Percentiles rank a stretch among this genome's conserved stretches.
phyloP scores from a whole-genome alignment of 225 moss, liverwort and hornwort species.

The Physcomitrellopsis africana region DNA sequence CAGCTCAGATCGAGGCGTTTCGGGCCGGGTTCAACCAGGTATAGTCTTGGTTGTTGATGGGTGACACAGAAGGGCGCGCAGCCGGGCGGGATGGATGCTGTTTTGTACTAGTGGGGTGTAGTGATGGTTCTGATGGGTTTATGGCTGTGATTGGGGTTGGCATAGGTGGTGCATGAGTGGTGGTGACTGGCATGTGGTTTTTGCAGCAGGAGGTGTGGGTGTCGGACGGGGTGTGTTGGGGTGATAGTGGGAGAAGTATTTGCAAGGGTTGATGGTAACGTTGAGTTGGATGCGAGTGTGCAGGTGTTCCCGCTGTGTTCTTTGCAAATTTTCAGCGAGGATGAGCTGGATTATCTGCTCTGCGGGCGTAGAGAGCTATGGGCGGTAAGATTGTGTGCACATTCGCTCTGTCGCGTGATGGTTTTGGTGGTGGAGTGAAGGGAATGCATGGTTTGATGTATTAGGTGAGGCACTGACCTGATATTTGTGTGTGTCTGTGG shows the following conservation, averaged over 20 bases:
- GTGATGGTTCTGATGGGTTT: background rate
- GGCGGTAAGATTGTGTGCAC: constrained; percentile 53
- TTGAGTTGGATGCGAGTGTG: constrained; percentile 23
- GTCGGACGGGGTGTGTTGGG: background rate
- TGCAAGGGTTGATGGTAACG: background rate
- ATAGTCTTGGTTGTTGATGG: background rate
- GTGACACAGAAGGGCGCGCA: background rate
- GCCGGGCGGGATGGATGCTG: background rate
- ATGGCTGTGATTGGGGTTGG: background rate
- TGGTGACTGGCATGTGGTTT: background rate
- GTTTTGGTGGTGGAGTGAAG: background rate
- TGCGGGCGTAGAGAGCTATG: constrained; percentile 93
- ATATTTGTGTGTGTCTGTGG: constrained; percentile 8
- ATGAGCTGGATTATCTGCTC: constrained; percentile 87
- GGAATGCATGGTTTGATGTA: background rate
- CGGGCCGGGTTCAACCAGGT: constrained; percentile 93
- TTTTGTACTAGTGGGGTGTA: background rate
- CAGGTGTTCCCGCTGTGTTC: constrained; percentile 93
- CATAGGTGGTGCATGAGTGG: background rate
- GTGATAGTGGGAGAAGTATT: background rate
- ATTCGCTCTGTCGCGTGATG: background rate
- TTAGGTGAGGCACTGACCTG: constrained; percentile 12
- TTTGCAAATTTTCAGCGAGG: constrained; percentile 88
- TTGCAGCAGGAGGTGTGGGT: background rate
- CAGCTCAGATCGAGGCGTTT: constrained; percentile 81